phyloP scores from a whole-genome alignment of 495 filamentous ascomycete genomes.

The Daldinia caldariorum region DNA sequence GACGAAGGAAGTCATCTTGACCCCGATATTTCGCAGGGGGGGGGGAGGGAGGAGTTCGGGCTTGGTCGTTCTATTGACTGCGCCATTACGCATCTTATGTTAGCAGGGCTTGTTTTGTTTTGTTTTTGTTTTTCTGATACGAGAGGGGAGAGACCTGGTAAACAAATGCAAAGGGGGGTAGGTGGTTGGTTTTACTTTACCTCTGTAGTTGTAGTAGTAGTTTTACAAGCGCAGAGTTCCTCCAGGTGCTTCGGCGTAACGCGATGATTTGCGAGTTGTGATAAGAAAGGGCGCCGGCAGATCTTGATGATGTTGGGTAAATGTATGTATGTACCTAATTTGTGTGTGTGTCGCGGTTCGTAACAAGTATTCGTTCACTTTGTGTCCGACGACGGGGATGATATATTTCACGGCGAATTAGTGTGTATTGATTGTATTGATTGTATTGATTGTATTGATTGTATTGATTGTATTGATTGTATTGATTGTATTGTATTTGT shows the following conservation, averaged over 20 bases:
- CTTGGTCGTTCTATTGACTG: slow-evolving; percentile 28
- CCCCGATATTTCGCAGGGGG: slow-evolving; percentile 35
- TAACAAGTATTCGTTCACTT: not conserved
- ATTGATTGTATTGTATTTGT: no score
- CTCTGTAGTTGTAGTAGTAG: not conserved
- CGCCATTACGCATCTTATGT: slow-evolving; percentile 30
- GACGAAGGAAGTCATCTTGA: slow-evolving; percentile 62
- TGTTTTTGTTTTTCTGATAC: no score
- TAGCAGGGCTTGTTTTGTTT: slow-evolving; percentile 42
- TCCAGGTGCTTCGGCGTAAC: not conserved
- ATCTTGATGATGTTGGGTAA: not conserved
- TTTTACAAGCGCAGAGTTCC: not conserved
- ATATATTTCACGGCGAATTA: not conserved
- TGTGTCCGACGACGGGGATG: slow-evolving; percentile 13
- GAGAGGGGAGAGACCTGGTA: not conserved
- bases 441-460: no score
- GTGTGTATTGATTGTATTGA: no score
- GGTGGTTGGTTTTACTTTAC: not conserved
- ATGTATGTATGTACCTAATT: no score
- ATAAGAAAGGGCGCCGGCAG: not conserved
- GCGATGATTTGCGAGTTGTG: not conserved
- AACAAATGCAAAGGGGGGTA: not conserved
- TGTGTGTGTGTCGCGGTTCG: not conserved
- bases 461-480: no score
- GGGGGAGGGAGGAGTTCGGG: slow-evolving; percentile 5